Conservation (phyloP, 106 monocot genomes). For the Chionographis japonica region DNA sequence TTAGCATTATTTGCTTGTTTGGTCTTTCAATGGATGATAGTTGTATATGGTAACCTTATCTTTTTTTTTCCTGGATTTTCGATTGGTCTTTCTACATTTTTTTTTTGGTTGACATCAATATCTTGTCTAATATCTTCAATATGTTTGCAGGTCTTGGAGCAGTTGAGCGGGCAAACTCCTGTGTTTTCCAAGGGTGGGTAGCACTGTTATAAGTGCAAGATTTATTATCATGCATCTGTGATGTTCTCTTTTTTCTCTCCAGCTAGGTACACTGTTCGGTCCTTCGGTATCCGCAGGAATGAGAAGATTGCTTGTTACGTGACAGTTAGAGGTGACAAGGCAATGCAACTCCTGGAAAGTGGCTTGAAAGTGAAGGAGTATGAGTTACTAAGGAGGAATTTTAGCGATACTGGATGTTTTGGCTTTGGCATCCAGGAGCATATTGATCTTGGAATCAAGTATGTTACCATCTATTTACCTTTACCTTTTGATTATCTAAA, state of each 20-base stretch:
- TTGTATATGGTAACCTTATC: no score
- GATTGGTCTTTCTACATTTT: no score
- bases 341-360: slow-evolving; percentile 79
- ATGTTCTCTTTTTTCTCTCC: not conserved
- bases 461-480: slow-evolving; percentile 5
- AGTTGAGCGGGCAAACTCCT: slow-evolving; percentile 59
- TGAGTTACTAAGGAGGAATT: slow-evolving; percentile 64
- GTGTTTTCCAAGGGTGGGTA: slow-evolving; percentile 63
- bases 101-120: no score
- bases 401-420: slow-evolving; percentile 78
- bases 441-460: slow-evolving; percentile 86
- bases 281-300: slow-evolving; percentile 73
- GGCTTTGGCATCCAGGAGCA: slow-evolving; percentile 86
- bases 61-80: no score
- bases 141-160: slow-evolving; percentile 52
- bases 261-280: slow-evolving; percentile 71
- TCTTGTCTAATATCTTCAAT: not conserved
- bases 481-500: not conserved
- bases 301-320: slow-evolving; percentile 79
- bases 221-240: not conserved
- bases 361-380: slow-evolving; percentile 80
- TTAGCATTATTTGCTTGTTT: no score
- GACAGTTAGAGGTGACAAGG: slow-evolving; percentile 72
- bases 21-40: no score
- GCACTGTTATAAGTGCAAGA: not conserved